phyloP scores from a whole-genome alignment of 495 filamentous ascomycete species.

The Penicillium taxi region DNA sequence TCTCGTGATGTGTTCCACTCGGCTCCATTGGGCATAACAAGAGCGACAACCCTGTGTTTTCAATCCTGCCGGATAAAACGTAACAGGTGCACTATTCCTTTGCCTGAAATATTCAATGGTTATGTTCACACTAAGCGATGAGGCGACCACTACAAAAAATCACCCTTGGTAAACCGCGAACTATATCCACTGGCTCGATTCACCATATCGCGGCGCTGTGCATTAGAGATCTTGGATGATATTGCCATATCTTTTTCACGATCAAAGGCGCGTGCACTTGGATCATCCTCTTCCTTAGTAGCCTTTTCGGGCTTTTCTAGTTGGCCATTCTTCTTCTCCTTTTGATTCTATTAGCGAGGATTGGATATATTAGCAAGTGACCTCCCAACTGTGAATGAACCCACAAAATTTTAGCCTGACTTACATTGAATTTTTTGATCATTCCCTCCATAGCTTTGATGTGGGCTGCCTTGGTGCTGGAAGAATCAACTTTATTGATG shows the following conservation, averaged over 20 bases:
- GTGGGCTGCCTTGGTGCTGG: constrained; percentile 10
- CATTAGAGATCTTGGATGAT: constrained; percentile 61
- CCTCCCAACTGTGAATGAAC: background rate
- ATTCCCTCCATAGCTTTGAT: constrained; percentile 34
- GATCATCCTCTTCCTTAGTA: constrained; percentile 79
- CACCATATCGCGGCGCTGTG: constrained; percentile 71
- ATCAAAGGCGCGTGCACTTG: constrained; percentile 81
- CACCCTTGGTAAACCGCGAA: constrained; percentile 72
- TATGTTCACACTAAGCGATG: too few species aligned
- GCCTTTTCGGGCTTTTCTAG: constrained; percentile 51
- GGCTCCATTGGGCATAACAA: too few species aligned
- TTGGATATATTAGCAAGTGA: background rate
- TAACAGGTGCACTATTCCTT: too few species aligned
- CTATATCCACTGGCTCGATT: constrained; percentile 76
- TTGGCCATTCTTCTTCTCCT: constrained; percentile 55
- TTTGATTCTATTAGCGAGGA: constrained; percentile 40
- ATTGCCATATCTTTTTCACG: constrained; percentile 88
- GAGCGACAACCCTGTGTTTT: too few species aligned
- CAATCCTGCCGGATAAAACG: too few species aligned
- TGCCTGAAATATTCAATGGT: too few species aligned
- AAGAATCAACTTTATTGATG: constrained; percentile 2
- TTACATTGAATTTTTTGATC: constrained; percentile 54
- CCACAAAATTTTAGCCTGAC: too few species aligned
- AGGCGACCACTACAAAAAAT: constrained; percentile 46
- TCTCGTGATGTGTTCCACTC: too few species aligned